Evolutionary conservation across 2,329 filamentous ascomycete genomes (phyloP), one percentile per base, ranked within the genome.

Genomic region (Sporothrix protearum): DNA sequence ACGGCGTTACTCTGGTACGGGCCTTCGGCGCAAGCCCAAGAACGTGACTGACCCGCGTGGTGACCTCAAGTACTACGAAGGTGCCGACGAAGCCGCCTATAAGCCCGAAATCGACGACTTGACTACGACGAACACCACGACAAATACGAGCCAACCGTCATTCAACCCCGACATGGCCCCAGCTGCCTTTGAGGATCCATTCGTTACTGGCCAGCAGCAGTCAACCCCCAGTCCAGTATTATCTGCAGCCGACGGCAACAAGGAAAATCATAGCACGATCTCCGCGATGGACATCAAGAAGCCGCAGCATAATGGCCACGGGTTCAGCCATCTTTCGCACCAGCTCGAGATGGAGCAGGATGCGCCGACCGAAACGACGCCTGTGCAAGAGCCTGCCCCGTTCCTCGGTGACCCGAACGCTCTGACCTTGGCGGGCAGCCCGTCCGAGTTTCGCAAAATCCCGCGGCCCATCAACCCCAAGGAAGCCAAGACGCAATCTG

Each of bases 1-100:
- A 78, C 88, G 94, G 73, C 90, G 95, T 30, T 96, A 96, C 80
- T 97, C 94, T 6, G 94, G 94, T 66, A 93, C 93, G 75, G 94
- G 93, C 5, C 85, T 97, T 33, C 89, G 92, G 47, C 84, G 88
- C 72, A 90, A 92, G 77, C 91, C 92, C 30, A 83, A 87, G 71
- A 92, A 93, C 74, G 91, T 97, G 7, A 86, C 86, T 22, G 87
- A 90, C 14, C 85, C 87, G 10, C 85, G 91, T 69, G 91, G 93
- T n/a, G 87, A 92, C 74, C 84, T 97, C n/a, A 90, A 97, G 79
- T 97, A 94, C 76, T 94, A 92, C 76, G 94, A 97, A 77, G 92
- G 96, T 76, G 93, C 95, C 36, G 93, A 94, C 28, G 95, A 96
- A 77, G 89, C 89, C 55, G 92, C 89, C 53, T 92, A 95, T 80